Base-by-base conservation (phyloP, 164 flowering plant species). In the Chimonanthus praecox region DNA sequence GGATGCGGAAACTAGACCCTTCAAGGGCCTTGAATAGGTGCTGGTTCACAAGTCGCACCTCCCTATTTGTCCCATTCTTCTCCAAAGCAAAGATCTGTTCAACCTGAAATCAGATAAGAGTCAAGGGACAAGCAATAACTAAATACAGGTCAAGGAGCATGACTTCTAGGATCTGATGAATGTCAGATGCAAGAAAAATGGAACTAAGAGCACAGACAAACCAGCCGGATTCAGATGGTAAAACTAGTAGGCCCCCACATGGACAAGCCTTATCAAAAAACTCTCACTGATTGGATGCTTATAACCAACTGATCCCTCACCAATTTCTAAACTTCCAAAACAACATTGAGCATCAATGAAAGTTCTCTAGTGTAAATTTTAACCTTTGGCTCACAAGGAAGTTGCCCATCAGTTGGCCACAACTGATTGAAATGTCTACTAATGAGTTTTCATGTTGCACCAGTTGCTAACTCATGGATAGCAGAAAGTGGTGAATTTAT, bases 61-160 rank as follows among this genome's bases (percentile, higher is more conserved):
- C 98, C 80, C 86, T 85, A 78, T 92, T 94, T 13, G 94, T 89
- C 60, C 95, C 92, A 74, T 91, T 91, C n/a, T 79, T 87, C 69
- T 79, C 73, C 73, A 88, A 4, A 9, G 91, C 78, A 78, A 92
- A 95, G 7, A 93, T 71, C 18, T 86, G 81, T 73, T 88, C 92
- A 49, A 88, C 98, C 97, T 92, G 82, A 68, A 72, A 60, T 15
- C 61, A 69, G 61, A 51, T 49, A 33, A 33, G 46, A 11, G 61
- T 10, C 33, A 43, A 46, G 33, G 2, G n/a, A 67, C n/a, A 13
- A 1, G 7, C 20, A 46, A 67, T 6, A 33, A 33, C 33, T 33
- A 46, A 67, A 16, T 54, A 16, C 11, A 13, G 4, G 60, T 54
- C 7, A 11, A 54, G 1, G 15, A 54, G 7, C 15, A 54, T 54